phyloP scores from a whole-genome alignment of 202 grass and related monocot genomes.

The Digitaria exilis region DNA sequence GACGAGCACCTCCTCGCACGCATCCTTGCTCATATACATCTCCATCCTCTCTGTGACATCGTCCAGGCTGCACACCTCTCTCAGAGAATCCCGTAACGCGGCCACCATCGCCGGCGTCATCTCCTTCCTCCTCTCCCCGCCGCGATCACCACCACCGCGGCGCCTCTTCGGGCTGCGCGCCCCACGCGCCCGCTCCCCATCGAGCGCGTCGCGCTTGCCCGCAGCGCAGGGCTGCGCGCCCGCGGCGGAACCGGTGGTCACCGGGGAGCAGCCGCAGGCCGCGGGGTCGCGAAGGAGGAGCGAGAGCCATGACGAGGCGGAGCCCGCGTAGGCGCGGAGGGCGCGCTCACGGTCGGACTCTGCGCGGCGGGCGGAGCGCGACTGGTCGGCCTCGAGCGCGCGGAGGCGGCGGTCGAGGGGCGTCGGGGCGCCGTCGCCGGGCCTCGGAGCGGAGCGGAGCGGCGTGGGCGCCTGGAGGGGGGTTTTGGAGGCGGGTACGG shows the following conservation, averaged over 20 bases:
- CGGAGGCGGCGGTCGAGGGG: conserved; percentile 47
- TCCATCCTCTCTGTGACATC: conserved; percentile 60
- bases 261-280: conserved; percentile 49
- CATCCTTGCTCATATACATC: conserved; percentile 47
- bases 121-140: conserved; percentile 16
- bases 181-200: conserved; percentile 28
- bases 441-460: conserved; percentile 16
- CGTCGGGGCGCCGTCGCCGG: background rate
- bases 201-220: conserved; percentile 41
- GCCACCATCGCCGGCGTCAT: conserved; percentile 39
- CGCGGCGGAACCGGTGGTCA: background rate
- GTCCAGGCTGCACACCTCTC: conserved; percentile 60
- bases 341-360: conserved; percentile 50
- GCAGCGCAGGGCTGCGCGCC: background rate
- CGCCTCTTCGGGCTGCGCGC: conserved; percentile 50
- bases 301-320: conserved; percentile 56
- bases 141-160: conserved; percentile 18
- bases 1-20: conserved; percentile 56
- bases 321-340: conserved; percentile 43
- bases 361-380: conserved; percentile 54
- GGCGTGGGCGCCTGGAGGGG: conserved; percentile 25
- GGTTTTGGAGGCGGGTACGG: conserved; percentile 40
- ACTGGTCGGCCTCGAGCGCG: conserved; percentile 58
- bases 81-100: conserved; percentile 47
- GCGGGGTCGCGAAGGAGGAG: conserved; percentile 51